Percentiles rank a stretch among this genome's conserved stretches.
These are phyloP conservation scores for Spirogloea muscicola DNA, from an alignment of 139 green algal species.

Conservation along the genomic window DNA sequence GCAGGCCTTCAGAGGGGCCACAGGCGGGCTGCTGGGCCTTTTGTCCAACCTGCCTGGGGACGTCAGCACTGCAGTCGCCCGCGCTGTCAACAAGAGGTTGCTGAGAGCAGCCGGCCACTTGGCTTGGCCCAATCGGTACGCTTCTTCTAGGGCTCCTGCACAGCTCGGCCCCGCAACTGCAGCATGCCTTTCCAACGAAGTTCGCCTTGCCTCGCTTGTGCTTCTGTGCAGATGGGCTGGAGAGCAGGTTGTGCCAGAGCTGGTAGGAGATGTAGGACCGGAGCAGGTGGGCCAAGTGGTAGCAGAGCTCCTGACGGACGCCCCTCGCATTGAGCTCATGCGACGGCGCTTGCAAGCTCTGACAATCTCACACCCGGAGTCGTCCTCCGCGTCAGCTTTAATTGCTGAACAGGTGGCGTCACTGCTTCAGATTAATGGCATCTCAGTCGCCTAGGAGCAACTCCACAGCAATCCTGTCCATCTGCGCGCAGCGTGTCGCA, in stretches of 20 bases:
- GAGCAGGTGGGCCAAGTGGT: conserved; percentile 31
- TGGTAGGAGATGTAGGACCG: conserved; percentile 30
- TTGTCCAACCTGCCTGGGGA: conserved; percentile 5
- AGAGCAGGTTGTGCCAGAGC: conserved; percentile 45
- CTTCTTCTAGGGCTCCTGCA: not conserved
- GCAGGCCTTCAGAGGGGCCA: conserved; percentile 40
- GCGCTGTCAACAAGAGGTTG: conserved; percentile 21
- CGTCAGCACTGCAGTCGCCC: conserved; percentile 1
- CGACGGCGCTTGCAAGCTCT: too few relatives aligned
- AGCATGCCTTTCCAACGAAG: not conserved
- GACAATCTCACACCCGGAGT: too few relatives aligned
- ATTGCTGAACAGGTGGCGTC: too few relatives aligned
- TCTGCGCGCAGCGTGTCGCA: too few relatives aligned
- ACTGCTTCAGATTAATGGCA: too few relatives aligned
- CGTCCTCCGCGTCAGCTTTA: too few relatives aligned
- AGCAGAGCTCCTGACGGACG: conserved; percentile 4
- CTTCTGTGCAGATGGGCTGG: conserved; percentile 33
- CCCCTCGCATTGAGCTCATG: too few relatives aligned
- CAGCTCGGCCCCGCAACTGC: not conserved
- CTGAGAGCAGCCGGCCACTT: conserved; percentile 8
- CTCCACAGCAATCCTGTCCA: too few relatives aligned
- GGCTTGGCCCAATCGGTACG: conserved; percentile 45
- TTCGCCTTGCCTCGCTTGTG: not conserved
- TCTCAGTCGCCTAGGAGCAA: too few relatives aligned
- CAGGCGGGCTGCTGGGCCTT: conserved; percentile 33